phyloP scores from a whole-genome alignment of 306 rosid species.

The Prosopis cineraria region DNA sequence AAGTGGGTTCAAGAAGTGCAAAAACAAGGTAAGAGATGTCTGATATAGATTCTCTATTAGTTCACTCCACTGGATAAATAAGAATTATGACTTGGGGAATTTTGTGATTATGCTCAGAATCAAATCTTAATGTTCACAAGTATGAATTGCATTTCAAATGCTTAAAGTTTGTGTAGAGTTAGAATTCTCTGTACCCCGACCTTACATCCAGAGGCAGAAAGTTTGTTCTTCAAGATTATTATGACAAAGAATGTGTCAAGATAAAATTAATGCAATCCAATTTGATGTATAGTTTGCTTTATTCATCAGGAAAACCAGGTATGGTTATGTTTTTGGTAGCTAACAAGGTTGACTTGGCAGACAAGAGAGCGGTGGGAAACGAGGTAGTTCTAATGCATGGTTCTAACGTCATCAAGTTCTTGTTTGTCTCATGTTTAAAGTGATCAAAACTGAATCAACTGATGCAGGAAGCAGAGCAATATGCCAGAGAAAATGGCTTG shows the following conservation, averaged over 20 bases:
- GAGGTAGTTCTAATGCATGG: slow-evolving; percentile 56
- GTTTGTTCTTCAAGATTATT: background rate
- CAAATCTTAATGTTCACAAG: background rate
- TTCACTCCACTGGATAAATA: background rate
- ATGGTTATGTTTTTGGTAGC: slow-evolving; percentile 73
- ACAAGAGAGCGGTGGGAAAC: slow-evolving; percentile 53
- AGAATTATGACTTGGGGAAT: background rate
- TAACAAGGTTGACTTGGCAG: slow-evolving; percentile 78
- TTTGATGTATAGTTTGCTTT: slow-evolving; percentile 1
- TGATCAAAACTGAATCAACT: slow-evolving; percentile 10
- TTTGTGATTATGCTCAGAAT: background rate
- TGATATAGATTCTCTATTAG: background rate
- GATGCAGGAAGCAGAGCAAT: slow-evolving; percentile 76
- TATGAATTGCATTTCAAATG: background rate
- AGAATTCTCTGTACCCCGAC: background rate
- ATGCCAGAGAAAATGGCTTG: slow-evolving; percentile 74
- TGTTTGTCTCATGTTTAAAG: background rate
- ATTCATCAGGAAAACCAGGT: slow-evolving; percentile 75
- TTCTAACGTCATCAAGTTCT: background rate
- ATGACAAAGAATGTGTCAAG: background rate
- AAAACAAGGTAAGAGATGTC: slow-evolving; percentile 63
- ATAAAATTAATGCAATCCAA: background rate
- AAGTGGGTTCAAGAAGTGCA: slow-evolving; percentile 86
- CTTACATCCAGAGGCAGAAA: too few species aligned
- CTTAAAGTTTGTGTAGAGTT: background rate